These are phyloP conservation scores for Monosporascus sp. DNA, from an alignment of 2,329 filamentous ascomycete genomes.

Conservation along the genomic window DNA sequence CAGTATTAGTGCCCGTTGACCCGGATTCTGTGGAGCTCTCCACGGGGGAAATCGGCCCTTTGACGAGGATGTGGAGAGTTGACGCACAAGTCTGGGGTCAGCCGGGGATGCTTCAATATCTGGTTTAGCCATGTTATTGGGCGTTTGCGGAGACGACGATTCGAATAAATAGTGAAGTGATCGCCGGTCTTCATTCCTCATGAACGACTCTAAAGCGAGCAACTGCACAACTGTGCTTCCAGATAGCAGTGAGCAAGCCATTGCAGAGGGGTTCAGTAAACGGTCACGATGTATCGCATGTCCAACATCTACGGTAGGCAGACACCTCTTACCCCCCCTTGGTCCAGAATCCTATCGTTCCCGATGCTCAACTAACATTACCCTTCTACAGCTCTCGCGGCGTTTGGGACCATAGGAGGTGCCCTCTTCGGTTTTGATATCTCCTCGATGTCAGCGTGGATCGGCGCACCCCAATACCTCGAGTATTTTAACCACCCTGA, in stretches of 20 bases:
- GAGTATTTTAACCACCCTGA: slow-evolving; percentile 41
- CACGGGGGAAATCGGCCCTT: background rate
- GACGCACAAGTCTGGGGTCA: background rate
- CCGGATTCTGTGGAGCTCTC: background rate
- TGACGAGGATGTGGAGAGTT: background rate
- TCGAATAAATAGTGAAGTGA: background rate
- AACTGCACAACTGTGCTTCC: background rate
- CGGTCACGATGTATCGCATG: slow-evolving; percentile 1
- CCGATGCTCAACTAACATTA: background rate
- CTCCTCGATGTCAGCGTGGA: slow-evolving; percentile 39
- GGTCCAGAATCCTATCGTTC: background rate
- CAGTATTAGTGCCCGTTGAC: no score
- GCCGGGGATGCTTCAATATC: background rate
- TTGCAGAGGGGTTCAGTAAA: background rate
- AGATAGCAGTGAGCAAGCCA: background rate
- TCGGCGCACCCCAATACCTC: slow-evolving; percentile 41
- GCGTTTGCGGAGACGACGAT: background rate
- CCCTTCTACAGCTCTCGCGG: background rate
- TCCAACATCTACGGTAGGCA: slow-evolving; percentile 4
- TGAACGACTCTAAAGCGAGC: background rate
- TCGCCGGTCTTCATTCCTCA: background rate
- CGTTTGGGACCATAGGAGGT: slow-evolving; percentile 31
- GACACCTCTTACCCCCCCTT: background rate
- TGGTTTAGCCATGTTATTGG: background rate
- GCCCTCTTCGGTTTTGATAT: slow-evolving; percentile 23